Conservation (phyloP, 2,329 filamentous ascomycete species). For the Botrytis tulipae region DNA sequence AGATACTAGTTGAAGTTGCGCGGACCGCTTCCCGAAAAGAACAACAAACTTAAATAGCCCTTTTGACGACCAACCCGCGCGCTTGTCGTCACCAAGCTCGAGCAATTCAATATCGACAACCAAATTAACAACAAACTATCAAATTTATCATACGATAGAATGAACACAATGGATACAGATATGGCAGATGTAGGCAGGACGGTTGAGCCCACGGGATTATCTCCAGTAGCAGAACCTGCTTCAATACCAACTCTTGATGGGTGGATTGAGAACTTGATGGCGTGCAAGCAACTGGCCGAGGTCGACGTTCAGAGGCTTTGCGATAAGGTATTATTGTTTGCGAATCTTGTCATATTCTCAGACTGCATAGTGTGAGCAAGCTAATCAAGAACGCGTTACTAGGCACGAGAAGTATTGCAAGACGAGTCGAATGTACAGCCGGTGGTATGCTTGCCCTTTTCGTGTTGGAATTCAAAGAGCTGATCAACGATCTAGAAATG, state of each 20-base stretch:
- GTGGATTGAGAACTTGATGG: slow-evolving; percentile 98
- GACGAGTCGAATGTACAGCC: slow-evolving; percentile 99
- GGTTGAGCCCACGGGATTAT: slow-evolving; percentile 73
- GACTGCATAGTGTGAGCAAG: slow-evolving; percentile 7
- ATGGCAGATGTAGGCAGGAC: slow-evolving; percentile 97
- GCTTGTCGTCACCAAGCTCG: slow-evolving; percentile 32
- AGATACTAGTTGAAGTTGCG: slow-evolving; percentile 18
- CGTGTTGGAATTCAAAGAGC: slow-evolving; percentile 36
- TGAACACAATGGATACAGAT: slow-evolving; percentile 79
- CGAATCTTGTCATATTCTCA: slow-evolving; percentile 18
- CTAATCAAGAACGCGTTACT: slow-evolving; percentile 21
- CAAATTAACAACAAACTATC: slow-evolving; percentile 18
- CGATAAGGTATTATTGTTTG: slow-evolving; percentile 73
- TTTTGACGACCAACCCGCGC: slow-evolving; percentile 19
- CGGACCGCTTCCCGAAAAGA: slow-evolving; percentile 13
- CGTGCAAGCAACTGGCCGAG: slow-evolving; percentile 96
- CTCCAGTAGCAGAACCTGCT: slow-evolving; percentile 76
- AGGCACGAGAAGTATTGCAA: slow-evolving; percentile 95
- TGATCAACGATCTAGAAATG: slow-evolving; percentile 68
- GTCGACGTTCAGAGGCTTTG: slow-evolving; percentile 93
- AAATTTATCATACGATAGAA: slow-evolving; percentile 18
- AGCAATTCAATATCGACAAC: slow-evolving; percentile 32
- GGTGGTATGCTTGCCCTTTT: slow-evolving; percentile 64
- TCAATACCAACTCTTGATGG: slow-evolving; percentile 92
- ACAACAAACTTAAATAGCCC: slow-evolving; percentile 12